Evolutionary conservation across 768 basidiomycete genomes (phyloP).

Genomic region (Suillus luteus): DNA sequence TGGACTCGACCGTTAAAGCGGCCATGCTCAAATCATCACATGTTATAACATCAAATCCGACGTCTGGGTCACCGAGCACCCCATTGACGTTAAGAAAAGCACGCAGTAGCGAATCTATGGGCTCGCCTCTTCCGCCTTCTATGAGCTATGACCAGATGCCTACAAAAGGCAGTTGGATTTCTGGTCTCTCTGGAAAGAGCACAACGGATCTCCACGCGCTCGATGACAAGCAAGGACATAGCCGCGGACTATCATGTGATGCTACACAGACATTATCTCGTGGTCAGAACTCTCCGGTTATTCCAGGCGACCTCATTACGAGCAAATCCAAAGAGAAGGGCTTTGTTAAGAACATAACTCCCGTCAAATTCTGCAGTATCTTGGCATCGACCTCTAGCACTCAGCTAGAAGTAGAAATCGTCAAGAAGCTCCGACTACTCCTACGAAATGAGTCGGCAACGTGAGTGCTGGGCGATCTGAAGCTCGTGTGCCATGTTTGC

Average conservation of each 20-base stretch:
- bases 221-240: constrained; percentile 41
- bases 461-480: constrained; percentile 40
- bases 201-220: constrained; percentile 29
- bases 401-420: constrained; percentile 77
- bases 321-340: constrained; percentile 54
- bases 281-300: constrained; percentile 49
- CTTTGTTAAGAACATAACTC: constrained; percentile 54
- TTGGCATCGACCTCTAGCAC: constrained; percentile 69
- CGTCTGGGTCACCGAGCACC: constrained; percentile 41
- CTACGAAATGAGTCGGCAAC: constrained; percentile 90
- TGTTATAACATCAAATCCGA: constrained; percentile 49
- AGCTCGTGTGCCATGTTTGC: constrained; percentile 1
- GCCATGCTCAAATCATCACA: constrained; percentile 90
- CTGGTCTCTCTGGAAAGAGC: constrained; percentile 33
- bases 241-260: constrained; percentile 66
- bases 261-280: constrained; percentile 51
- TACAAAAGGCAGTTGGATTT: constrained; percentile 27
- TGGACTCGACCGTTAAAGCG: constrained; percentile 86
- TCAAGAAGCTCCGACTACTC: constrained; percentile 86
- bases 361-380: constrained; percentile 67
- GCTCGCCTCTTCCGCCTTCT: constrained; percentile 49
- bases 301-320: constrained; percentile 39
- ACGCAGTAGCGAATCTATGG: constrained; percentile 72
- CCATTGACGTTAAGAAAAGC: constrained; percentile 66
- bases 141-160: constrained; percentile 38